phyloP scores from a whole-genome alignment of 345 rosid species.

The Populus alba region DNA sequence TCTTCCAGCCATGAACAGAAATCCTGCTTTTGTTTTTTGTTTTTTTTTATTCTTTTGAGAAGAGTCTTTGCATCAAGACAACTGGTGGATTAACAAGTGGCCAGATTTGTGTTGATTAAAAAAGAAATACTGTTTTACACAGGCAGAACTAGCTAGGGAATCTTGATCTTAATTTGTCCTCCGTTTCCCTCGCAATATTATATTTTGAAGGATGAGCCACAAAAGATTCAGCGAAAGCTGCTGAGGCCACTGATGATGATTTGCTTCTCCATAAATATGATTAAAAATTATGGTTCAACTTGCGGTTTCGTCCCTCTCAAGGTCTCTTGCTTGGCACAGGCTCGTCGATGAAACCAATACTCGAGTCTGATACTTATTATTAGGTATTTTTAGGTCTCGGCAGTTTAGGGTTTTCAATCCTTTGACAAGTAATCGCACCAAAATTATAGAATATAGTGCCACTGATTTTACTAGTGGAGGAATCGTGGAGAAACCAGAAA shows the following conservation, averaged over 20 bases:
- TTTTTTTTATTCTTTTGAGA: not conserved
- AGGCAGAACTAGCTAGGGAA: constrained; percentile 22
- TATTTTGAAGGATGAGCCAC: constrained; percentile 4
- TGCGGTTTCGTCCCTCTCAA: not conserved
- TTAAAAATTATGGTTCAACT: constrained; percentile 5
- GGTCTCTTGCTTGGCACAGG: not conserved
- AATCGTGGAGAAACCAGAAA: not conserved
- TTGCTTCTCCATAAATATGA: not conserved
- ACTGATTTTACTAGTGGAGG: not conserved
- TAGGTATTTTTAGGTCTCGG: not conserved
- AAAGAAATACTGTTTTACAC: not conserved
- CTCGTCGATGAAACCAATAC: not conserved
- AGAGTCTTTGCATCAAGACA: constrained; percentile 25
- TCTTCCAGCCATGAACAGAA: not conserved
- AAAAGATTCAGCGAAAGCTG: constrained; percentile 15
- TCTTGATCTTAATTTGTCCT: constrained; percentile 26
- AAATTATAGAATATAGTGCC: not conserved
- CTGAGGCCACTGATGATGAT: constrained; percentile 8
- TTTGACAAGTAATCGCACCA: not conserved
- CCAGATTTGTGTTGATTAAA: constrained; percentile 11
- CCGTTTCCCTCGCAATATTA: not conserved
- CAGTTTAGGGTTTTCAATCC: not conserved
- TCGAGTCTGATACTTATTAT: not conserved
- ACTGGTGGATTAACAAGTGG: constrained; percentile 11
- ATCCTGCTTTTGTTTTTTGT: not conserved